Evolutionary conservation across 129 eudicot species (phyloP).

Genomic region (Daucus carota): DNA sequence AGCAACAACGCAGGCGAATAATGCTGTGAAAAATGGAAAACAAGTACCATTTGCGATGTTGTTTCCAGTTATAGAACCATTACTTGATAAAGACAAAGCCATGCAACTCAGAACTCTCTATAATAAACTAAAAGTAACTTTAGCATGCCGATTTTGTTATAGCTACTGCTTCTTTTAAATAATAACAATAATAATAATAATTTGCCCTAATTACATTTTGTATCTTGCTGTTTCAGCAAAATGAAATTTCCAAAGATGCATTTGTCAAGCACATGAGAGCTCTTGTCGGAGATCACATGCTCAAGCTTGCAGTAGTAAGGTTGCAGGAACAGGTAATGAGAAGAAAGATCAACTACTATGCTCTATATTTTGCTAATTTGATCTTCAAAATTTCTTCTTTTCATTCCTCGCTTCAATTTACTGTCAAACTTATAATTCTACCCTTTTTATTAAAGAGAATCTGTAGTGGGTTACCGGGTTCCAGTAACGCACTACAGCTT

Average conservation of each 20-base stretch:
- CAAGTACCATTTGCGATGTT: slow-evolving; percentile 74
- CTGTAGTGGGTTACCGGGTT: background rate
- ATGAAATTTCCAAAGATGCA: slow-evolving; percentile 58
- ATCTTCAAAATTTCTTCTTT: background rate
- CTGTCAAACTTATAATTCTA: background rate
- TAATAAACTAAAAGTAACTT: slow-evolving; percentile 47
- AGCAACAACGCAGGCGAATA: slow-evolving; percentile 34
- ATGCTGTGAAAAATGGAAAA: slow-evolving; percentile 31
- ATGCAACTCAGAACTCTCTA: slow-evolving; percentile 73
- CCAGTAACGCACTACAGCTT: background rate
- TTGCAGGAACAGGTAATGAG: slow-evolving; percentile 58
- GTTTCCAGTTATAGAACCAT: slow-evolving; percentile 78
- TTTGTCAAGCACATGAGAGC: slow-evolving; percentile 67
- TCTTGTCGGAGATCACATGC: slow-evolving; percentile 91
- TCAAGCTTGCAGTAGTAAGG: slow-evolving; percentile 66
- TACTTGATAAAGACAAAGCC: slow-evolving; percentile 79
- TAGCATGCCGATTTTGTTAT: slow-evolving; percentile 6
- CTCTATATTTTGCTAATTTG: background rate
- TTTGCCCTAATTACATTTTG: background rate
- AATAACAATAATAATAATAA: too few relatives aligned
- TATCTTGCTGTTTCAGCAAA: slow-evolving; percentile 42
- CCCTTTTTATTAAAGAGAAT: background rate
- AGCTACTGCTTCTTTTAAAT: slow-evolving; percentile 4
- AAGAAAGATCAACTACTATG: background rate
- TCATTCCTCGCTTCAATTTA: background rate